phyloP scores from a whole-genome alignment of 73 alveolate genomes.

The Effrenium voratum region DNA sequence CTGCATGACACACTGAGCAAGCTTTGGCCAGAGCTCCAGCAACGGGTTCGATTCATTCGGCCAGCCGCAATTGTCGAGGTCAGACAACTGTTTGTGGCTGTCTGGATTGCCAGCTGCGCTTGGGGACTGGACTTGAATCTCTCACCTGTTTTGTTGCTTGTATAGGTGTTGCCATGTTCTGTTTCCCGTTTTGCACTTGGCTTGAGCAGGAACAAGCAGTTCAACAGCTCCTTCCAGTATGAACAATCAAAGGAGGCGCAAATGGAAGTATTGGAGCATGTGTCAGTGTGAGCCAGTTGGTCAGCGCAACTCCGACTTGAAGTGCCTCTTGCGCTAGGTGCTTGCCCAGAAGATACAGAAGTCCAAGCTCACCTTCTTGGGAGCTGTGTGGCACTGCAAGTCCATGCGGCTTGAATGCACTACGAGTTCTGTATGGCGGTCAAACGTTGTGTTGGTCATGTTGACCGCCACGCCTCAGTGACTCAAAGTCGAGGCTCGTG shows the following conservation, averaged over 20 bases:
- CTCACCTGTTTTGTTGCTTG: too few species aligned
- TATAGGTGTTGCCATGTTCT: too few species aligned
- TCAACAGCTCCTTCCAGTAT: slow-evolving; percentile 49
- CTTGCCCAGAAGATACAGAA: slow-evolving; percentile 9
- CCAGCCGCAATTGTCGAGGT: background rate
- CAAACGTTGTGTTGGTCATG: too few species aligned
- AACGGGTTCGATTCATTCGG: too few species aligned
- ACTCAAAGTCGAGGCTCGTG: slow-evolving; percentile 33
- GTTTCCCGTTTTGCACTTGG: too few species aligned
- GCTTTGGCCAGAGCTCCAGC: too few species aligned
- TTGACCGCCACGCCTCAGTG: too few species aligned
- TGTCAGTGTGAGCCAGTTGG: background rate
- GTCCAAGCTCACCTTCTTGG: slow-evolving; percentile 14
- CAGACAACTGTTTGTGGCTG: slow-evolving; percentile 51
- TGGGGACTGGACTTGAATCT: slow-evolving; percentile 20
- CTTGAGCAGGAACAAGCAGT: slow-evolving; percentile 48
- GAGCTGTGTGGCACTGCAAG: slow-evolving; percentile 65
- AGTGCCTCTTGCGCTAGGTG: background rate
- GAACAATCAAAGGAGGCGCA: slow-evolving; percentile 47
- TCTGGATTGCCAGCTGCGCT: slow-evolving; percentile 58
- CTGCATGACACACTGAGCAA: too few species aligned
- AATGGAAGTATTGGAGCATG: background rate
- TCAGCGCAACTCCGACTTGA: background rate
- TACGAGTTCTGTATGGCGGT: too few species aligned
- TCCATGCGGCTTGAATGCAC: background rate